A percentile compares a stretch with the other conserved stretches of the same genome.
phyloP scores from a whole-genome alignment of 495 filamentous ascomycete species.

The Aspergillus hancockii region DNA sequence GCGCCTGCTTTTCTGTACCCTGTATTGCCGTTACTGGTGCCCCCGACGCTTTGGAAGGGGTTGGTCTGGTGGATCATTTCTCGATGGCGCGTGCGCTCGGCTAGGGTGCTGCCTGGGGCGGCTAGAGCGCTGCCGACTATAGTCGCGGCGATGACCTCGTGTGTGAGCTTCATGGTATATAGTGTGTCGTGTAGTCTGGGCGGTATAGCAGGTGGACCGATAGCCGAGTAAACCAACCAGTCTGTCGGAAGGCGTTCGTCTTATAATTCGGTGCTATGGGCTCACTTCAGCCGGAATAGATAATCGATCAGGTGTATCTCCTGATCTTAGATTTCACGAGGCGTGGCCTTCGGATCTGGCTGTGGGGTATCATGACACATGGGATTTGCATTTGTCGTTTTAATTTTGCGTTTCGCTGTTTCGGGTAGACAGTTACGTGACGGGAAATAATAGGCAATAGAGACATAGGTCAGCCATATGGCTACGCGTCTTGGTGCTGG shows the following conservation, averaged over 20 bases:
- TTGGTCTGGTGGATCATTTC: constrained; percentile 28
- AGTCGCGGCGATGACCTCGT: constrained; percentile 21
- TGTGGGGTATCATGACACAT: not conserved
- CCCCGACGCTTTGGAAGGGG: constrained; percentile 19
- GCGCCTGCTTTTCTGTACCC: constrained; percentile 22
- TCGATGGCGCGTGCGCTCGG: constrained; percentile 31
- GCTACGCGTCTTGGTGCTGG: not conserved
- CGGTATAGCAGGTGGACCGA: not conserved
- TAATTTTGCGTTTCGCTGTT: not conserved
- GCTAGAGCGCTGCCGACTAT: constrained; percentile 30
- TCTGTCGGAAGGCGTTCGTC: not conserved
- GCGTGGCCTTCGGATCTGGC: not conserved
- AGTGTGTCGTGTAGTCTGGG: not conserved
- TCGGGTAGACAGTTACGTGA: not conserved
- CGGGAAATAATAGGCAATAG: not conserved
- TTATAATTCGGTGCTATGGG: not conserved
- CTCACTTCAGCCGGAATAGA: constrained; percentile 20
- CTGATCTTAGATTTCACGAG: not conserved
- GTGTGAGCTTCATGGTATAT: constrained; percentile 32
- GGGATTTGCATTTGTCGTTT: not conserved
- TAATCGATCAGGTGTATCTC: constrained; percentile 31
- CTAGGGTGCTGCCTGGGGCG: constrained; percentile 27
- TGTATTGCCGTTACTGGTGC: constrained; percentile 14
- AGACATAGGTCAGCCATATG: not conserved
- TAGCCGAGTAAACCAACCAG: not conserved